Percentiles rank a stretch among this genome's conserved stretches.
phyloP scores from a whole-genome alignment of 2,329 filamentous ascomycete species.

The Sclerotinia spermophila region DNA sequence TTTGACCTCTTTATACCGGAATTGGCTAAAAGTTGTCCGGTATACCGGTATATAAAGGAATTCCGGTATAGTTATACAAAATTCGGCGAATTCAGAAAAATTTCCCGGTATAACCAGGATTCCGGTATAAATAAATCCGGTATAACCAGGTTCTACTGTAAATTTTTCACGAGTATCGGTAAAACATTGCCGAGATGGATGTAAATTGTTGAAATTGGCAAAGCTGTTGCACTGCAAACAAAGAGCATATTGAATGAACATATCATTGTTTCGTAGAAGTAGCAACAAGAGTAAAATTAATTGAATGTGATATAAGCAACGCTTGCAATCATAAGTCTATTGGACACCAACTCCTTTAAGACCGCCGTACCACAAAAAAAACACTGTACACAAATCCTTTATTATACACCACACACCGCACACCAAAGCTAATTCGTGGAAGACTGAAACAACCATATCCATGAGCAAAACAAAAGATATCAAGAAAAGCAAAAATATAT shows the following conservation, averaged over 20 bases:
- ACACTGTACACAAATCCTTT: background rate
- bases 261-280: background rate
- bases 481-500: background rate
- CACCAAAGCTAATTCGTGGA: background rate
- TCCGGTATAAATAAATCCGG: too few relatives aligned
- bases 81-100: too few relatives aligned
- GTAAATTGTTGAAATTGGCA: background rate
- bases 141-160: too few relatives aligned
- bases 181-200: background rate
- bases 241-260: background rate
- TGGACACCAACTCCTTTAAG: background rate
- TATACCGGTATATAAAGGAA: too few relatives aligned
- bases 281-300: background rate
- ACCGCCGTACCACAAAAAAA: background rate
- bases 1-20: too few relatives aligned
- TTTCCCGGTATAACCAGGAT: too few relatives aligned
- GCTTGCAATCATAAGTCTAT: background rate
- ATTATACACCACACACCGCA: background rate
- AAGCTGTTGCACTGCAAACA: background rate
- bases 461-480: background rate
- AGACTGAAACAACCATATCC: background rate
- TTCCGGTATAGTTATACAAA: too few relatives aligned
- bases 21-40: too few relatives aligned
- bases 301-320: background rate
- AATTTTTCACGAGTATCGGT: background rate